Conservation (phyloP, 2,329 filamentous ascomycete genomes). For the Aspergillus neotritici region DNA sequence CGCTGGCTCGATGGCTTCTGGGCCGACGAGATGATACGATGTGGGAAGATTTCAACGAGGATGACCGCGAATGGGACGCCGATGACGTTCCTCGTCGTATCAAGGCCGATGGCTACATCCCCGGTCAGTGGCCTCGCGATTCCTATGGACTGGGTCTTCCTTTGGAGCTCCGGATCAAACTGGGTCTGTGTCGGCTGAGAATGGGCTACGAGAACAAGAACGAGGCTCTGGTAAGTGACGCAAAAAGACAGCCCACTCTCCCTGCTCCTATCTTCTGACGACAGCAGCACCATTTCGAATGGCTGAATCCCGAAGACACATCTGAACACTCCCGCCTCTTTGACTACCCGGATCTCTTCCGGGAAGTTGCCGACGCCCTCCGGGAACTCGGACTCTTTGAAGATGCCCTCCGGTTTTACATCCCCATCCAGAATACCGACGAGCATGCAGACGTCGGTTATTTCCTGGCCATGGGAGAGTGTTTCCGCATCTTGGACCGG, state of each 20-base stretch:
- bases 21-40: slow-evolving; percentile 66
- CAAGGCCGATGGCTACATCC: slow-evolving; percentile 56
- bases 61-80: slow-evolving; percentile 87
- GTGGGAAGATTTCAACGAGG: slow-evolving; percentile 67
- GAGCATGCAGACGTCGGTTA: slow-evolving; percentile 46
- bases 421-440: slow-evolving; percentile 44
- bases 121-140: slow-evolving; percentile 47
- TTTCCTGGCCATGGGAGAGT: slow-evolving; percentile 51
- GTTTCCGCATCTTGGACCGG: slow-evolving; percentile 60
- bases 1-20: slow-evolving; percentile 73
- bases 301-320: slow-evolving; percentile 61
- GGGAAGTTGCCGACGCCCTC: slow-evolving; percentile 61
- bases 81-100: slow-evolving; percentile 62
- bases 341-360: slow-evolving; percentile 73
- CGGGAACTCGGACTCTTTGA: slow-evolving; percentile 46
- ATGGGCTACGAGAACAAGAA: slow-evolving; percentile 55
- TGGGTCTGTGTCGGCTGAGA: slow-evolving; percentile 76
- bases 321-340: slow-evolving; percentile 48
- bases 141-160: slow-evolving; percentile 71
- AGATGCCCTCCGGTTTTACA: slow-evolving; percentile 56
- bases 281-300: slow-evolving; percentile 58
- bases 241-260: background rate
- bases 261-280: background rate
- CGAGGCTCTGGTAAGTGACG: slow-evolving; percentile 65
- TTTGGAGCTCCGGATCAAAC: slow-evolving; percentile 72